These are phyloP conservation scores for Phytophthora kernoviae DNA, from an alignment of 352 stramenopile species.

Conservation along the genomic window DNA sequence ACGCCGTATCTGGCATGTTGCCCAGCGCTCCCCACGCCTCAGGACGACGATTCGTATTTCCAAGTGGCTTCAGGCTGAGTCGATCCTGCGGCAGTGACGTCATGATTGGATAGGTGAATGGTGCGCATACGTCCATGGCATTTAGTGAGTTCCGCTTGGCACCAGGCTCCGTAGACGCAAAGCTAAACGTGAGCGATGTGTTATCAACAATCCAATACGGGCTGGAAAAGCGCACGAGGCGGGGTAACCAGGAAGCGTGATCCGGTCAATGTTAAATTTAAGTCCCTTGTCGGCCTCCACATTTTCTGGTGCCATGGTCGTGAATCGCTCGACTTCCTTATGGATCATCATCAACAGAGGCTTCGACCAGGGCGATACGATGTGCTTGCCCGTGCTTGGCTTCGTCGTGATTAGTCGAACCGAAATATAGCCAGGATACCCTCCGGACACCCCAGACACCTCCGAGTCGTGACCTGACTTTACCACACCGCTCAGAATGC, in stretches of 20 bases:
- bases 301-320: slow-evolving; percentile 53
- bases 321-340: slow-evolving; percentile 72
- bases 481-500: slow-evolving; percentile 56
- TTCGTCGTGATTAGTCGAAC: slow-evolving; percentile 61
- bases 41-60: slow-evolving; percentile 50
- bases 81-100: slow-evolving; percentile 61
- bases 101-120: slow-evolving; percentile 75
- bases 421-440: slow-evolving; percentile 74
- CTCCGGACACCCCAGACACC: slow-evolving; percentile 72
- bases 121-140: slow-evolving; percentile 42
- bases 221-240: slow-evolving; percentile 81
- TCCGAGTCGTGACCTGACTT: slow-evolving; percentile 76
- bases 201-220: slow-evolving; percentile 90
- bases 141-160: slow-evolving; percentile 55
- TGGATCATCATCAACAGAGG: slow-evolving; percentile 88
- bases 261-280: slow-evolving; percentile 74
- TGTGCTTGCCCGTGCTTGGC: slow-evolving; percentile 33
- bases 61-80: slow-evolving; percentile 70
- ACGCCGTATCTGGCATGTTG: slow-evolving; percentile 57
- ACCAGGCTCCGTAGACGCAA: slow-evolving; percentile 59
- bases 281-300: slow-evolving; percentile 57
- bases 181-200: slow-evolving; percentile 68
- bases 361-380: slow-evolving; percentile 74
- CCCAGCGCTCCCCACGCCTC: slow-evolving; percentile 62
- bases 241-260: slow-evolving; percentile 71